Base-by-base conservation (phyloP, 1,284 basidiomycete genomes). In the Puccinia horiana region DNA sequence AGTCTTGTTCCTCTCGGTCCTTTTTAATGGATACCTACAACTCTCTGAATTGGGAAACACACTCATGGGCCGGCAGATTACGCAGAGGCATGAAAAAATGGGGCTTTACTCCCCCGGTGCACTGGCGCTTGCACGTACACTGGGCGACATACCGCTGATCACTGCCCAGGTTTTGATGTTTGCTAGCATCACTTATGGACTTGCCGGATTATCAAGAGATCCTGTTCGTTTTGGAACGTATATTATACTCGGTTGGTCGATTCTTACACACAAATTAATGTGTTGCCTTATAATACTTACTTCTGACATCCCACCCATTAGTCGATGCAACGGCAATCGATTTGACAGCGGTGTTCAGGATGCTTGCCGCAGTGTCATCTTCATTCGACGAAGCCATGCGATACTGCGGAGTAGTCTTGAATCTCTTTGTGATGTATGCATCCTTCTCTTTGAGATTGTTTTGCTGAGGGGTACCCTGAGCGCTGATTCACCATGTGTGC, bases 361-460 rank as follows among this genome's bases (percentile, higher is more conserved):
- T 85, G 80, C 83, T 85, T 37, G 86, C 85, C 20, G 84, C 85
- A 1, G 82, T 85, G 44, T 83, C 82, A 23, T 84, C 85, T 4
- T 83, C 83, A 23, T 86, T 86, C 65, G 85, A 86, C 52, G 84
- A 83, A 42, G 85, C 85, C n/a, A 85, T 85, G 77, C 84, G 85
- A n/a, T 85, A 84, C 77, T 85, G 81, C 32, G 85, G 85, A 29
- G 67, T 86, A 37, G 81, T 84, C 1, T 82, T 86, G 63, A 86
- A 86, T 81, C 83, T 86, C 12, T 84, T 85, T 67, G 85, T 86
- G 58, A 82, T 86, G 83, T 85, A 54, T 79, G 29, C 42, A 77
- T 56, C 32, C 29, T 42, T 20, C 29, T 1, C 1, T 29, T 47
- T 49, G 20, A 0, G 14, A 23, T 37, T 23, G 16, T 72, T 47